Percentiles rank a stretch among this genome's conserved stretches.
These are phyloP conservation scores for Pseudoscleropodium purum DNA, from an alignment of 225 moss, liverwort and hornwort genomes.

Conservation along the genomic window DNA sequence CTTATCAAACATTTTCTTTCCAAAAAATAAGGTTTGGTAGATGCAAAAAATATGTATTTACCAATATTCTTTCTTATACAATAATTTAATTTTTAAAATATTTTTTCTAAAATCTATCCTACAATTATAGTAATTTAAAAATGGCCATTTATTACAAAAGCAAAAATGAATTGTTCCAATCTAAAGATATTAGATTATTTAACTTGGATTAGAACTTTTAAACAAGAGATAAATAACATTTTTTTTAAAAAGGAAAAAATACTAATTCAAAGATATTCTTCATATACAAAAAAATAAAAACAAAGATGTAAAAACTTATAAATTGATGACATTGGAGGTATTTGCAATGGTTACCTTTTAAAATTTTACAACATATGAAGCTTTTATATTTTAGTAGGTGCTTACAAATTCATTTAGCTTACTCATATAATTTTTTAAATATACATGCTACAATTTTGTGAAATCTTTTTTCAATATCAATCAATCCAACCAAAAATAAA, in stretches of 20 bases:
- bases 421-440: not conserved
- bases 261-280: not conserved
- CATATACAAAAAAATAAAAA: not conserved
- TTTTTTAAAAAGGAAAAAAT: not conserved
- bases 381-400: accelerated
- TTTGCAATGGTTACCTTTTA: not conserved
- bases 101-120: no score
- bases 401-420: not conserved
- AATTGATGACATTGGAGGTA: not conserved
- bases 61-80: no score
- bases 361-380: not conserved
- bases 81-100: no score
- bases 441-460: not conserved
- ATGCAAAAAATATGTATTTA: no score
- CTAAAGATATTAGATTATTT: not conserved
- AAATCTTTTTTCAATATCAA: not conserved
- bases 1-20: not conserved
- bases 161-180: not conserved
- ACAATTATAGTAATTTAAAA: not conserved
- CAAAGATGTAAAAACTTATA: not conserved
- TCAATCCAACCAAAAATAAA: no score
- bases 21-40: accelerated
- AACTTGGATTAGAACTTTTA: not conserved
- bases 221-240: not conserved
- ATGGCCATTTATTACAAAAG: not conserved